Percentiles rank a stretch among this genome's conserved stretches.
phyloP scores from a whole-genome alignment of 2,329 filamentous ascomycete genomes.

The Helotiales sp. region DNA sequence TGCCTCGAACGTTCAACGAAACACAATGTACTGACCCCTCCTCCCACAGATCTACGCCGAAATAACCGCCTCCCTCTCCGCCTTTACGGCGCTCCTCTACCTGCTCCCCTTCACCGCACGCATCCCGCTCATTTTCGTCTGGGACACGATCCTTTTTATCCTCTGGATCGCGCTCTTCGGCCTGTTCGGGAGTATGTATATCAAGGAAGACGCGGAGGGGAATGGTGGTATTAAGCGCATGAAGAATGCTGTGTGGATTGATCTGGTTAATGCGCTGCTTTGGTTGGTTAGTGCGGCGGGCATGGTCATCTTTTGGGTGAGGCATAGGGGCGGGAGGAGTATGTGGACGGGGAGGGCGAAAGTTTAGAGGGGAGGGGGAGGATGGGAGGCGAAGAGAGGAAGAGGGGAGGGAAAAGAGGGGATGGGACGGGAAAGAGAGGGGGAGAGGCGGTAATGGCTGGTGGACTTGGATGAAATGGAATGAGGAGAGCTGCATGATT shows the following conservation, averaged over 20 bases:
- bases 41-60: conserved; percentile 69
- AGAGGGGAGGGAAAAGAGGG: not conserved
- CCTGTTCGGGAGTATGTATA: conserved; percentile 80
- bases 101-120: conserved; percentile 65
- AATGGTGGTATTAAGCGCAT: conserved; percentile 71
- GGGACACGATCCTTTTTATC: conserved; percentile 75
- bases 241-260: conserved; percentile 87
- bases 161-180: conserved; percentile 85
- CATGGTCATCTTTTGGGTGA: conserved; percentile 63
- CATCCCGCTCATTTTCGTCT: conserved; percentile 61
- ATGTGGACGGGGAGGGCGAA: conserved; percentile 65
- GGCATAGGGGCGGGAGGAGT: conserved; percentile 55
- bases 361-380: conserved; percentile 46
- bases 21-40: not conserved
- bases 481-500: not conserved
- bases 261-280: conserved; percentile 73
- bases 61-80: conserved; percentile 68
- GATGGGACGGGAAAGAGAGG: not conserved
- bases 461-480: not conserved
- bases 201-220: conserved; percentile 68
- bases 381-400: conserved; percentile 4
- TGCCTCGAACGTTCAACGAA: no score
- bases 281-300: conserved; percentile 71
- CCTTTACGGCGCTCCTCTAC: conserved; percentile 68
- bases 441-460: conserved; percentile 6